These are phyloP conservation scores for Syzygium malaccense DNA, from an alignment of 441 rosid species.

Conservation along the genomic window DNA sequence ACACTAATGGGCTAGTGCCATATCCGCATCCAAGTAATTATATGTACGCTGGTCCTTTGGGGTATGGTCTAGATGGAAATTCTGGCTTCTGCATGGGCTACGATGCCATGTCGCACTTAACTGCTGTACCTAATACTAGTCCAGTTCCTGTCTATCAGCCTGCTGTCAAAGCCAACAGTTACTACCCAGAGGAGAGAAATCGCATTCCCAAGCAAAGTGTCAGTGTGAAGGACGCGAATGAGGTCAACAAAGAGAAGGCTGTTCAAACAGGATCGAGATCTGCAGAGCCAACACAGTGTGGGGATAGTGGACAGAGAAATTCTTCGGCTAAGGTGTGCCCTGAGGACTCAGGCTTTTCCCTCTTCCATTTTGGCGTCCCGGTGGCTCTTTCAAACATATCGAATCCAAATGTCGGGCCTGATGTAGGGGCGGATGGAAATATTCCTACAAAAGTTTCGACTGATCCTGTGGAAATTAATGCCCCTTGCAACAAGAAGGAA, in stretches of 20 bases:
- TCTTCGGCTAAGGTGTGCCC: conserved; percentile 17
- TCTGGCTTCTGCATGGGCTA: conserved; percentile 62
- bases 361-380: conserved; percentile 93
- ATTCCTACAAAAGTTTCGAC: conserved; percentile 40
- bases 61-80: conserved; percentile 56
- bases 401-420: conserved; percentile 21
- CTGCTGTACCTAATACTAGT: conserved; percentile 33
- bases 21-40: conserved; percentile 56
- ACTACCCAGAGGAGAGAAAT: conserved; percentile 30
- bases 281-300: conserved; percentile 15
- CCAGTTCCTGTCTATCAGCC: conserved; percentile 55
- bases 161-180: conserved; percentile 32
- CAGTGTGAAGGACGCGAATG: conserved; percentile 18
- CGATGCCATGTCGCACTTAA: conserved; percentile 44
- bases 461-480: conserved; percentile 36
- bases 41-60: conserved; percentile 50
- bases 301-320: conserved; percentile 25
- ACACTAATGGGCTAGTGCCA: conserved; percentile 54
- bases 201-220: conserved; percentile 21
- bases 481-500: conserved; percentile 42
- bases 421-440: conserved; percentile 37
- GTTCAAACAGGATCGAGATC: conserved; percentile 11
- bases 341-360: conserved; percentile 52
- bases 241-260: conserved; percentile 22
- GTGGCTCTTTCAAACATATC: conserved; percentile 45